Evolutionary conservation across 768 basidiomycete species (phyloP).

Genomic region (Lentinula sp.): DNA sequence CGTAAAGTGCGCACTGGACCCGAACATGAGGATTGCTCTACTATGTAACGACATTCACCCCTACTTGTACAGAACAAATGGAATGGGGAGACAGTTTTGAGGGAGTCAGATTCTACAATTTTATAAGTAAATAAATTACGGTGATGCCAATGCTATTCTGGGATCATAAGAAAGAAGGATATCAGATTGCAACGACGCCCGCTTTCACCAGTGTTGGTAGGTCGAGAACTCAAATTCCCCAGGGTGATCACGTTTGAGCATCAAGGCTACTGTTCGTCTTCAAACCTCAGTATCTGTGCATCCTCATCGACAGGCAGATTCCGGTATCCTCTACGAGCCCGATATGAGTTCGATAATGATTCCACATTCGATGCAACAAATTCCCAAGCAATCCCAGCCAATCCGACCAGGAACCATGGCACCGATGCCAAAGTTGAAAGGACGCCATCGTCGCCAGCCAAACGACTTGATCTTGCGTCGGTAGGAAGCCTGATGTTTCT

Average conservation of each 20-base stretch:
- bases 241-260: too few species aligned
- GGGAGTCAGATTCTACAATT: background rate
- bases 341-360: slow-evolving; percentile 27
- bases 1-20: too few species aligned
- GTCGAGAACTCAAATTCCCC: too few species aligned
- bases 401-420: slow-evolving; percentile 84
- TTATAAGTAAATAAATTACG: background rate
- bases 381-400: slow-evolving; percentile 69
- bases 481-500: slow-evolving; percentile 80
- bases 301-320: slow-evolving; percentile 82
- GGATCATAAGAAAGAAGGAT: too few species aligned
- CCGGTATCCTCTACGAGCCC: slow-evolving; percentile 62
- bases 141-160: background rate
- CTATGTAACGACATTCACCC: too few species aligned
- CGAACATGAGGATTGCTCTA: too few species aligned
- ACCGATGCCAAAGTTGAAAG: slow-evolving; percentile 79
- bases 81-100: too few species aligned
- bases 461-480: slow-evolving; percentile 25
- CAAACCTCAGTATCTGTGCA: slow-evolving; percentile 79
- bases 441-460: slow-evolving; percentile 35
- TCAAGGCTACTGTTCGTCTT: slow-evolving; percentile 52
- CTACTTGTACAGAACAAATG: too few species aligned
- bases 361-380: slow-evolving; percentile 49
- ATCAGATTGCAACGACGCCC: too few species aligned
- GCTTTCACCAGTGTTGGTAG: too few species aligned